phyloP scores from a whole-genome alignment of 2,329 filamentous ascomycete species.

The Pseudopithomyces chartarum region DNA sequence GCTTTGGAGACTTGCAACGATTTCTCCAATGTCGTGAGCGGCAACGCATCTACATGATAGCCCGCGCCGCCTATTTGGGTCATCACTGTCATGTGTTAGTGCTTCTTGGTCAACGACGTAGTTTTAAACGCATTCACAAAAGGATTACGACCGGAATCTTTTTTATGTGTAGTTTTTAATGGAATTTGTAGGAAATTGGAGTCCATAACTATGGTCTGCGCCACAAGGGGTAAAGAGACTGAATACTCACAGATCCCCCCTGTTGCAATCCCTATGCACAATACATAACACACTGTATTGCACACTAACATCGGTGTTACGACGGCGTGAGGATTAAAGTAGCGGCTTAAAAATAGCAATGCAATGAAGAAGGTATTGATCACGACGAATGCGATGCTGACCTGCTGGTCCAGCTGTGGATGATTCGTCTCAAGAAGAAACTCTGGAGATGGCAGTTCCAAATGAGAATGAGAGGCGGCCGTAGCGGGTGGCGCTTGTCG shows the following conservation, averaged over 20 bases:
- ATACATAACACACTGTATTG: conserved; percentile 13
- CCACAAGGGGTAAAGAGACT: neutral
- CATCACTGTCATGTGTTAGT: conserved; percentile 13
- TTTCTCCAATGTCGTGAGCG: conserved; percentile 7
- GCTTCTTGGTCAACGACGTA: too few species aligned
- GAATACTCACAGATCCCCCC: conserved; percentile 11
- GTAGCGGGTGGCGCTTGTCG: neutral
- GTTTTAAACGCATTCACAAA: too few species aligned
- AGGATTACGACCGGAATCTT: too few species aligned
- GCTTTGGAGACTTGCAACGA: conserved; percentile 15
- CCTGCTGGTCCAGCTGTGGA: conserved; percentile 11
- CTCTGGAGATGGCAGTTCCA: neutral
- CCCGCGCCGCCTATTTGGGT: conserved; percentile 13
- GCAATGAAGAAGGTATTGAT: conserved; percentile 13
- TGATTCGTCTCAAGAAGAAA: conserved; percentile 12
- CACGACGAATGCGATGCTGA: conserved; percentile 13
- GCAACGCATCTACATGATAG: conserved; percentile 5
- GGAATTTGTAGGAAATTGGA: too few species aligned
- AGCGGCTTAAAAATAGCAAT: conserved; percentile 12
- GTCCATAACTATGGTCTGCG: too few species aligned
- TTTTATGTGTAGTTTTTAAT: too few species aligned
- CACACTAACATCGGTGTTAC: conserved; percentile 12
- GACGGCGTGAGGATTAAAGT: conserved; percentile 10
- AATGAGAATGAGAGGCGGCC: conserved; percentile 5
- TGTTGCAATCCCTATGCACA: conserved; percentile 12